Evolutionary conservation across 1,284 basidiomycete genomes (phyloP).

Genomic region (Pterulicium gracile): DNA sequence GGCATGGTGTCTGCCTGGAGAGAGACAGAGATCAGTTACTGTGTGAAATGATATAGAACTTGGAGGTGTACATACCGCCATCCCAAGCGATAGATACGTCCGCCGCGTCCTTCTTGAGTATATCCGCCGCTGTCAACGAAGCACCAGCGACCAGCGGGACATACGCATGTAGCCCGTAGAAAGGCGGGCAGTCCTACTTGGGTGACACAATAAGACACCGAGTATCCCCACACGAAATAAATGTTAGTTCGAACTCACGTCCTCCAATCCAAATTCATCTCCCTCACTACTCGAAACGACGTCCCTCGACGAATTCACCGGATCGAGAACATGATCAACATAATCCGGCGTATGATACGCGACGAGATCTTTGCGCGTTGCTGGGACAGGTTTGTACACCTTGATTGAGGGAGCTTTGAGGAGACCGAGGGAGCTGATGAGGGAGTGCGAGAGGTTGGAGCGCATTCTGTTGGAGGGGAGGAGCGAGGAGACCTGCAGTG

Average conservation of each 20-base stretch:
- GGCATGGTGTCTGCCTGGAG: conserved; percentile 55
- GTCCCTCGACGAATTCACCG: conserved; percentile 16
- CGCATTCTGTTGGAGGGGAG: conserved; percentile 78
- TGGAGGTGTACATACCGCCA: conserved; percentile 76
- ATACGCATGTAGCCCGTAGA: conserved; percentile 61
- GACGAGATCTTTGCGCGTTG: conserved; percentile 38
- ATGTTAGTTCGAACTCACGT: conserved; percentile 27
- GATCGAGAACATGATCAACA: conserved; percentile 39
- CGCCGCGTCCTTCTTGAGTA: conserved; percentile 40
- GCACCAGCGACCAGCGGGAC: conserved; percentile 68
- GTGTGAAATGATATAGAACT: too few species aligned
- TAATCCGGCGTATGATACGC: conserved; percentile 49
- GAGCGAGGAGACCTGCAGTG: conserved; percentile 46
- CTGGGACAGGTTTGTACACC: conserved; percentile 40
- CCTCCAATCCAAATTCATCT: conserved; percentile 54
- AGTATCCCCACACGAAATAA: not conserved
- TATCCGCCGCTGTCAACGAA: conserved; percentile 59
- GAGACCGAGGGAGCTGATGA: conserved; percentile 51
- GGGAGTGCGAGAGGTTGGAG: conserved; percentile 71
- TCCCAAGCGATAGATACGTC: conserved; percentile 78
- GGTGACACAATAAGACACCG: conserved; percentile 8
- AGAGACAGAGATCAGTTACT: too few species aligned
- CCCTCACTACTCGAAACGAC: conserved; percentile 13
- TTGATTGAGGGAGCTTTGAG: conserved; percentile 27
- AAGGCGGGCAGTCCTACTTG: conserved; percentile 72